Base-by-base conservation (phyloP, 345 rosid genomes). In the Hibiscus syriacus region DNA sequence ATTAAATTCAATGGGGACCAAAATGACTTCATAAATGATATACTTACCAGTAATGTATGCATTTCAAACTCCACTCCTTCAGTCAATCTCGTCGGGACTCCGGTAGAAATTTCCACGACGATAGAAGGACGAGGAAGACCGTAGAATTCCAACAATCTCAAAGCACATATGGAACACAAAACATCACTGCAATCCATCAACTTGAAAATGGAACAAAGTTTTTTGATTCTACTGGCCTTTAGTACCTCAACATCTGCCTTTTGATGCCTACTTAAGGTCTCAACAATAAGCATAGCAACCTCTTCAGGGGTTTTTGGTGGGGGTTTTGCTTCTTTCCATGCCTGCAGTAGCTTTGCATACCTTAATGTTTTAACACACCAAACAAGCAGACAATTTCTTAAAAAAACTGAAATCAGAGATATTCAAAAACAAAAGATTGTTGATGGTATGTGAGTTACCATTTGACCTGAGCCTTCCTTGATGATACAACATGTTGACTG, bases 181-280 rank as follows among this genome's bases (percentile, higher is more conserved):
- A 2, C 48, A 74, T 32, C 96, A 97, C 96, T 86, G 55, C 22
- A 46, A 65, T 66, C 13, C 13, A 58, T 41, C 36, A 61, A 36
- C 8, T 3, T 13, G 39, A 36, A 36, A 36, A 36, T 36, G 39
- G 39, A 36, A 45, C 55, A 29, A n/a, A n/a, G 12, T 10, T 48
- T 29, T 45, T 43, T 43, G 0, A 54, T 8, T 9, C 20, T 23
- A 0, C 7, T 36, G 12, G n/a, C 10, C 14, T 26, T 46, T 27
- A 32, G 20, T 72, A 93, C 98, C 96, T 87, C 91, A 72, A 93
- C 98, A 85, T 91, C 97, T 5, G 86, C 89, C 68, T 83, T 86
- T 55, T 76, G 80, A 76, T 91, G 92, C 3, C 82, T 65, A 72
- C 80, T 83, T 68, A 94, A 72, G 66, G 90, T 79, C 59, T 77